Evolutionary conservation across 257 asterid species (phyloP).

Genomic region (Plantago elongata): DNA sequence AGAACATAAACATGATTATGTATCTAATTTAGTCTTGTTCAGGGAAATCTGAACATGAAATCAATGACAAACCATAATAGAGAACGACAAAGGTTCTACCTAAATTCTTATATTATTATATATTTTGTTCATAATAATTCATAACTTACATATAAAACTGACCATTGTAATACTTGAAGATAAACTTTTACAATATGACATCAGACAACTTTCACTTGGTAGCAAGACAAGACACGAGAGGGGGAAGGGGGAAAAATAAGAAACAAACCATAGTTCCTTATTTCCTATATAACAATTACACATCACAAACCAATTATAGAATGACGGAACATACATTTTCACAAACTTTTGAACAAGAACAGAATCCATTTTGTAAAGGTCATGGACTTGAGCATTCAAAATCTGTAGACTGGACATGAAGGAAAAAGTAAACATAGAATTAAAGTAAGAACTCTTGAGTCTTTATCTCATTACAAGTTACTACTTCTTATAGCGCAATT

Average conservation of each 20-base stretch:
- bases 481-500: no score
- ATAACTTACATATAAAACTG: slow-evolving; percentile 28
- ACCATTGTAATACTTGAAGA: slow-evolving; percentile 24
- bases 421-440: no score
- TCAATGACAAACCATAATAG: background rate
- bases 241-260: slow-evolving; percentile 26
- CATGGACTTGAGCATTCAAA: no score
- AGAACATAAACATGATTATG: slow-evolving; percentile 8
- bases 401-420: no score
- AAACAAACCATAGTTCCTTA: slow-evolving; percentile 32
- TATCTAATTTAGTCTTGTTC: background rate
- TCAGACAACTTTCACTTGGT: no score
- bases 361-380: no score
- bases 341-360: slow-evolving; percentile 32
- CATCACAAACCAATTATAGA: slow-evolving; percentile 56
- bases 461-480: no score
- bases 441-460: no score
- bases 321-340: slow-evolving; percentile 34
- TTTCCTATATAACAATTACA: slow-evolving; percentile 49
- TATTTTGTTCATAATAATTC: slow-evolving; percentile 19
- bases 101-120: slow-evolving; percentile 13
- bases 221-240: slow-evolving; percentile 23
- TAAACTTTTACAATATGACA: slow-evolving; percentile 48
- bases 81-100: background rate
- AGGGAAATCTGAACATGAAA: background rate